These are phyloP conservation scores for Clausena lansium DNA, from an alignment of 345 rosid species.

Conservation along the genomic window DNA sequence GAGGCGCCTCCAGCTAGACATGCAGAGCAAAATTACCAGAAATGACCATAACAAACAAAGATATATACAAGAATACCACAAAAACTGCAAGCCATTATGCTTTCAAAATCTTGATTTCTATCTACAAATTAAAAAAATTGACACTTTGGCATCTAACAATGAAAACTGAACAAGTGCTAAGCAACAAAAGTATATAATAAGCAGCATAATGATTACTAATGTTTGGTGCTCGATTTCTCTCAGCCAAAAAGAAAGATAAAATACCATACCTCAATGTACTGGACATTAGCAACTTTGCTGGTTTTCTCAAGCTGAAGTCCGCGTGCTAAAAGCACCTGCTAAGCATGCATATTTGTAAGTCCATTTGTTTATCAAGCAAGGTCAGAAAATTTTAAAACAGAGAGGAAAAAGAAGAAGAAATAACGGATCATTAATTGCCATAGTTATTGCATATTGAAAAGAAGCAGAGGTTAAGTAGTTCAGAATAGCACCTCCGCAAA, in stretches of 20 bases:
- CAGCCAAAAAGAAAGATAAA: neutral
- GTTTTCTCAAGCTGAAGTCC: slow-evolving; percentile 92
- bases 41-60: neutral
- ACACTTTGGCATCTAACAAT: neutral
- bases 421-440: neutral
- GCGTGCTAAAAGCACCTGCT: slow-evolving; percentile 74
- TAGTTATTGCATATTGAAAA: neutral
- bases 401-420: neutral
- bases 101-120: neutral
- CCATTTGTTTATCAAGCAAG: slow-evolving; percentile 3
- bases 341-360: slow-evolving; percentile 10
- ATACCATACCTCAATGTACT: slow-evolving; percentile 59
- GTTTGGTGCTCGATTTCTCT: neutral
- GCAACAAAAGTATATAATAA: neutral
- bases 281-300: slow-evolving; percentile 67
- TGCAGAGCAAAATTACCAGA: neutral
- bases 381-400: neutral
- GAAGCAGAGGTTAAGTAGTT: neutral
- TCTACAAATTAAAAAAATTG: neutral
- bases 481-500: slow-evolving; percentile 61
- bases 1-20: neutral
- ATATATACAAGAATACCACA: neutral
- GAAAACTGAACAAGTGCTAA: neutral
- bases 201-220: neutral
- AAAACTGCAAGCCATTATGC: neutral